These are phyloP conservation scores for Rhizopogon vesiculosus DNA, from an alignment of 768 basidiomycete species.

Conservation along the genomic window DNA sequence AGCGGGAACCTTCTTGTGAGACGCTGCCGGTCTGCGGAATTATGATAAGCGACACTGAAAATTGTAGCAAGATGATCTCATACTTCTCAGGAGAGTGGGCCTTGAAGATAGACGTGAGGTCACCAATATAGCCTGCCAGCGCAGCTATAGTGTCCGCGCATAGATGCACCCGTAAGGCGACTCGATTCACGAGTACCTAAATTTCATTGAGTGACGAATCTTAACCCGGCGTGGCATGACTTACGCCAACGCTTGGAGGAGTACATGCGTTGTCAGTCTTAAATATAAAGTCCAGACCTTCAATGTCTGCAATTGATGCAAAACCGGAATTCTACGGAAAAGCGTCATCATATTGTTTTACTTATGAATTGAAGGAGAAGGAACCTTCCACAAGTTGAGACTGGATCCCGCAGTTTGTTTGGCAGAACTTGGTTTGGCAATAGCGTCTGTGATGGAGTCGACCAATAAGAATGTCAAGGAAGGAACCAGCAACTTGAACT, in stretches of 20 bases:
- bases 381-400: constrained; percentile 63
- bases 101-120: constrained; percentile 43
- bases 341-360: constrained; percentile 3
- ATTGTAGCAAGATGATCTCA: constrained; percentile 1
- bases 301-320: constrained; percentile 60
- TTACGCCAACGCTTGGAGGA: constrained; percentile 36
- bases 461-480: constrained; percentile 48
- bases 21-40: background rate
- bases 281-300: constrained; percentile 43
- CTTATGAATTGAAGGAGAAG: constrained; percentile 12
- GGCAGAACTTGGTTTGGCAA: constrained; percentile 12
- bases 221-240: constrained; percentile 10
- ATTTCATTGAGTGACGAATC: background rate
- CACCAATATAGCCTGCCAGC: constrained; percentile 50
- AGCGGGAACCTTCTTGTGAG: constrained; percentile 3
- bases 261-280: constrained; percentile 18
- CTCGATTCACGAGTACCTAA: constrained; percentile 53
- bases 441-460: constrained; percentile 43
- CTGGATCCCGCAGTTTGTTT: constrained; percentile 27
- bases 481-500: constrained; percentile 44
- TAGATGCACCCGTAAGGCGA: constrained; percentile 56
- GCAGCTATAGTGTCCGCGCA: constrained; percentile 74
- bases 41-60: background rate
- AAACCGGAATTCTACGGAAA: constrained; percentile 53
- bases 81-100: constrained; percentile 23